A percentile compares a stretch with the other conserved stretches of the same genome.
phyloP scores from a whole-genome alignment of 2,329 filamentous ascomycete species.

The Exophiala calicioides region DNA sequence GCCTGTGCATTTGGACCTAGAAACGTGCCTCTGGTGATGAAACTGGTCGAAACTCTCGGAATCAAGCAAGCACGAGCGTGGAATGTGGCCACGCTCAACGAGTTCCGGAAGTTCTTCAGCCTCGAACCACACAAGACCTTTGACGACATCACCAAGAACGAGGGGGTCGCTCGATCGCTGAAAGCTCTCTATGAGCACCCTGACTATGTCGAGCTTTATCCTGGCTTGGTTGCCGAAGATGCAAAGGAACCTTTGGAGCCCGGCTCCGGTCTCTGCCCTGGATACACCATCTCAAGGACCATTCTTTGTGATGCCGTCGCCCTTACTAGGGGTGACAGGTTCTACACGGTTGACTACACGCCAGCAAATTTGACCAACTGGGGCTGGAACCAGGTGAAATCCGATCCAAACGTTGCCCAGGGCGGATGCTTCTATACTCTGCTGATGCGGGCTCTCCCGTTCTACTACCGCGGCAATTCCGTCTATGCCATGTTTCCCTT shows the following conservation, averaged over 20 bases:
- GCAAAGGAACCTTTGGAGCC: slow-evolving; percentile 41
- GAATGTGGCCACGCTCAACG: slow-evolving; percentile 50
- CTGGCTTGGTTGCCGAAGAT: slow-evolving; percentile 58
- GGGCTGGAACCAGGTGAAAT: slow-evolving; percentile 45
- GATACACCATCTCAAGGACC: slow-evolving; percentile 44
- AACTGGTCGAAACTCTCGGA: slow-evolving; percentile 74
- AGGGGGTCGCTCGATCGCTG: slow-evolving; percentile 57
- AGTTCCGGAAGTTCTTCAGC: slow-evolving; percentile 65
- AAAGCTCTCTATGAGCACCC: slow-evolving; percentile 63
- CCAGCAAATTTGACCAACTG: slow-evolving; percentile 49
- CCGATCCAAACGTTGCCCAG: slow-evolving; percentile 46
- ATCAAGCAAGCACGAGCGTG: slow-evolving; percentile 75
- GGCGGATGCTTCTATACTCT: slow-evolving; percentile 56
- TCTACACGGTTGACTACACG: slow-evolving; percentile 49
- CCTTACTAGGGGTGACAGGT: slow-evolving; percentile 49
- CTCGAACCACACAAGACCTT: slow-evolving; percentile 60
- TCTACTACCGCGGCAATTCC: slow-evolving; percentile 50
- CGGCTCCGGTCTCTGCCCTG: slow-evolving; percentile 42
- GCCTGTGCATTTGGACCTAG: slow-evolving; percentile 66
- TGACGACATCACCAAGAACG: slow-evolving; percentile 59
- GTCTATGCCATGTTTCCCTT: slow-evolving; percentile 54
- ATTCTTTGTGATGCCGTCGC: slow-evolving; percentile 51
- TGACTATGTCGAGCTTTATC: slow-evolving; percentile 69
- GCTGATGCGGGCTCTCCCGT: slow-evolving; percentile 53
- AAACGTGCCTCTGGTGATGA: slow-evolving; percentile 72